Evolutionary conservation across 2,329 filamentous ascomycete genomes (phyloP).

Genomic region (Cladophialophora bantiana): DNA sequence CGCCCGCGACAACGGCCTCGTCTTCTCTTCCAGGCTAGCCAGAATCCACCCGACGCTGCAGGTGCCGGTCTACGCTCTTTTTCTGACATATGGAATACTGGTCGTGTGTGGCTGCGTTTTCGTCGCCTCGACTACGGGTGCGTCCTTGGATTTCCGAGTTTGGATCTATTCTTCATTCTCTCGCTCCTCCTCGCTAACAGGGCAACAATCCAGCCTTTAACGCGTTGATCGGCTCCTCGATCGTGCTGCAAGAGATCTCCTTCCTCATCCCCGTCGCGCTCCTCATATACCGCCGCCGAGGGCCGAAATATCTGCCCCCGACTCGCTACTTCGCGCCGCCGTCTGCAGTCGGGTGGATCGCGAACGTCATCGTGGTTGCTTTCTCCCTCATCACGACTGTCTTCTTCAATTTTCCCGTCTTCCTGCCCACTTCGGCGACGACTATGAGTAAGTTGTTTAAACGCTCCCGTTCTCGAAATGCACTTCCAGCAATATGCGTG

Average conservation of each 20-base stretch:
- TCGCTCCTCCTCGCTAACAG: conserved; percentile 53
- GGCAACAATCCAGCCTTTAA: conserved; percentile 54
- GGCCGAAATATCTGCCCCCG: conserved; percentile 14
- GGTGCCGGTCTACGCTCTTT: conserved; percentile 41
- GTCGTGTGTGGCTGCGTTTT: conserved; percentile 42
- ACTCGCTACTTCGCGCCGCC: conserved; percentile 21
- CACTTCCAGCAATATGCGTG: neutral
- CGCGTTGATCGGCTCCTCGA: conserved; percentile 64
- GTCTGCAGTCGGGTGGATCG: conserved; percentile 12
- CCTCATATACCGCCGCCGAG: conserved; percentile 20
- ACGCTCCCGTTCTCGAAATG: no score
- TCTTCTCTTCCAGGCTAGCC: conserved; percentile 41
- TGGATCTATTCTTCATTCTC: conserved; percentile 45
- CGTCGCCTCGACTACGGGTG: conserved; percentile 25
- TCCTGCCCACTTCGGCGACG: conserved; percentile 15
- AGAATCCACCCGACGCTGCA: conserved; percentile 34
- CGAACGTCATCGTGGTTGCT: conserved; percentile 47
- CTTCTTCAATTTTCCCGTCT: conserved; percentile 29
- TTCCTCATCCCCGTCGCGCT: conserved; percentile 50
- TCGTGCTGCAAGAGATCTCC: conserved; percentile 62
- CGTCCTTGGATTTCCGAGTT: neutral
- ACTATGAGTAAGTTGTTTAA: conserved; percentile 27
- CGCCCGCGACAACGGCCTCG: conserved; percentile 50
- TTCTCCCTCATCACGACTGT: conserved; percentile 31
- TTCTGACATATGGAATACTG: conserved; percentile 36